Evolutionary conservation across 2,329 filamentous ascomycete genomes (phyloP), one percentile per base, ranked within the genome.

Genomic region (Metarhizium humberi): DNA sequence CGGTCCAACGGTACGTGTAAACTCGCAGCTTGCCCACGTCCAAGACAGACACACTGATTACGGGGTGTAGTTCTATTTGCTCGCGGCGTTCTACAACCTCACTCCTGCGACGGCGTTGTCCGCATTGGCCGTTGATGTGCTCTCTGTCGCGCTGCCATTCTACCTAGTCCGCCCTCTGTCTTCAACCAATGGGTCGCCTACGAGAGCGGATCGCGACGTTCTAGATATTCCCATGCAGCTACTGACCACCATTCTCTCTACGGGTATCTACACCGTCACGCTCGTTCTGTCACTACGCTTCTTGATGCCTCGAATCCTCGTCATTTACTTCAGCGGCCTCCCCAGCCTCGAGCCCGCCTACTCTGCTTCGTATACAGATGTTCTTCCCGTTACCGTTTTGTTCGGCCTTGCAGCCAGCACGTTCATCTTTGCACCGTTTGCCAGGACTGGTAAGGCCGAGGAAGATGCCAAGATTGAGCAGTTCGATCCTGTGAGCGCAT

Each of bases 71-170:
- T 82, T 87, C 59, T 88, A 88, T 66, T 83, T 96, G 47, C 77
- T 95, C 32, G 77, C 78, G 34, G 84, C 84, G 53, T 96, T 95
- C 75, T 96, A 95, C 78, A 72, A 77, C 40, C 78, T 95, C 61
- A 79, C 80, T 30, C 74, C 80, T 30, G 69, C 75, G 53, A 86
- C 87, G 0, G 78, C 85, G 20, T 64, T 84, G 34, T 73, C 80
- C 43, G 82, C 82, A 40, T 78, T 90, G 52, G 68, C 73, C 38
- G 86, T 92, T 63, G 87, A 92, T 63, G 73, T 88, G 53, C 63
- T 85, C 57, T 82, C 88, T 3, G 82, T 83, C 46, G 84, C 85
- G 46, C 66, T 89, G 32, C 90, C 92, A 1, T 92, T 95, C 70
- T 77, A 80, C 57, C 78, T 94, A 47, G 75, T 95, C 54, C 87